A percentile compares a stretch with the other conserved stretches of the same genome.
Conservation (phyloP, 345 rosid genomes). For the Mercurialis annua region DNA sequence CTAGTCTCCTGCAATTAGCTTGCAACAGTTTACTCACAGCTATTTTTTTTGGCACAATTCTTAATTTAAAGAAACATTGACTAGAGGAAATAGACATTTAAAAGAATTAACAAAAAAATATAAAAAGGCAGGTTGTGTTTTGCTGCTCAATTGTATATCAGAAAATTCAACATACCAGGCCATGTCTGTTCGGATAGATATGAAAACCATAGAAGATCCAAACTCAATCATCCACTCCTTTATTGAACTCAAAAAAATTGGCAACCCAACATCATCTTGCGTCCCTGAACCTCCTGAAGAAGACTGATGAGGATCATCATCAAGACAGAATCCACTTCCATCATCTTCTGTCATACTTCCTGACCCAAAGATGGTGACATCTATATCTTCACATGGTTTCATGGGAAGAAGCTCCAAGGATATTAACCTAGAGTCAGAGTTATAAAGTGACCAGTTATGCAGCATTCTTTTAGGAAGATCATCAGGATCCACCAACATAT, state of each 20-base stretch:
- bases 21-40: neutral
- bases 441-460: constrained; percentile 83
- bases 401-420: constrained; percentile 84
- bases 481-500: constrained; percentile 33
- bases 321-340: constrained; percentile 55
- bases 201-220: constrained; percentile 53
- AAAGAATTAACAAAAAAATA: neutral
- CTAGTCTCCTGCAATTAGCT: neutral
- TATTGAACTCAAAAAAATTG: constrained; percentile 58
- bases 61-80: neutral
- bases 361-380: constrained; percentile 74
- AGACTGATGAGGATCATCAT: constrained; percentile 39
- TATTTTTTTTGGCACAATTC: neutral
- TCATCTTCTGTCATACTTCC: constrained; percentile 64
- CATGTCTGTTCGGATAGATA: constrained; percentile 69
- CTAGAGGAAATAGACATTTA: neutral
- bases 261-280: constrained; percentile 38
- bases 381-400: constrained; percentile 65
- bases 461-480: constrained; percentile 68
- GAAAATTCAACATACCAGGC: constrained; percentile 57
- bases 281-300: constrained; percentile 36
- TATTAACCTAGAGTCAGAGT: constrained; percentile 60
- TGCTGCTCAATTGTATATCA: neutral
- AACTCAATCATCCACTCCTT: constrained; percentile 92
- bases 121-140: neutral